phyloP scores from a whole-genome alignment of 2,329 filamentous ascomycete genomes.

The Clonostachys rosea region DNA sequence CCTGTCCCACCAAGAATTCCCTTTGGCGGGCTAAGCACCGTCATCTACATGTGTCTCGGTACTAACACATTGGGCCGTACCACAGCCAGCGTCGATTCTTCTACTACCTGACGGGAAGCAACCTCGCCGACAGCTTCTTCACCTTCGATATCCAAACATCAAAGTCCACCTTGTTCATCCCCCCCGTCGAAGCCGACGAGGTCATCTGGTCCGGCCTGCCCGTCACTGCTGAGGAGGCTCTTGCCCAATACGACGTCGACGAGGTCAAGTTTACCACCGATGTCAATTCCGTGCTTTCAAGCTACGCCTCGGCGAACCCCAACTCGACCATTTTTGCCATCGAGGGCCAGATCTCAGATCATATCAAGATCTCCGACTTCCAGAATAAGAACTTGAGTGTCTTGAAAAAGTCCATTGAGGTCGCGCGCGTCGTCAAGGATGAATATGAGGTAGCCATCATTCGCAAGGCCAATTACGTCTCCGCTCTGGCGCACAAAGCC shows the following conservation, averaged over 20 bases:
- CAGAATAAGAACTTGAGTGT: constrained; percentile 53
- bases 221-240: constrained; percentile 69
- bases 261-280: constrained; percentile 68
- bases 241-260: constrained; percentile 77
- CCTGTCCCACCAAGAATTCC: background rate
- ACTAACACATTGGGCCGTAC: background rate
- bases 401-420: constrained; percentile 62
- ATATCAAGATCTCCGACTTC: constrained; percentile 68
- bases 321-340: constrained; percentile 66
- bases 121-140: constrained; percentile 74
- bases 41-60: background rate
- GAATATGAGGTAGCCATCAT: constrained; percentile 71
- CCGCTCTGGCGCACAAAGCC: constrained; percentile 59
- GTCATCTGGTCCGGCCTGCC: constrained; percentile 95
- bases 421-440: constrained; percentile 67
- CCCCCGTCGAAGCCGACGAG: constrained; percentile 78
- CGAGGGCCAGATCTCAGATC: constrained; percentile 68
- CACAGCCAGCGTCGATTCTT: constrained; percentile 82
- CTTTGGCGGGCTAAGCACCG: background rate
- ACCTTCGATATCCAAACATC: constrained; percentile 74
- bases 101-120: constrained; percentile 87
- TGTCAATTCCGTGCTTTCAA: constrained; percentile 67
- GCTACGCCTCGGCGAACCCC: constrained; percentile 32
- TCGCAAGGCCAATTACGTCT: constrained; percentile 66
- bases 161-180: constrained; percentile 83